Conservation (phyloP, 495 filamentous ascomycete genomes). For the Xylaria venustula region DNA sequence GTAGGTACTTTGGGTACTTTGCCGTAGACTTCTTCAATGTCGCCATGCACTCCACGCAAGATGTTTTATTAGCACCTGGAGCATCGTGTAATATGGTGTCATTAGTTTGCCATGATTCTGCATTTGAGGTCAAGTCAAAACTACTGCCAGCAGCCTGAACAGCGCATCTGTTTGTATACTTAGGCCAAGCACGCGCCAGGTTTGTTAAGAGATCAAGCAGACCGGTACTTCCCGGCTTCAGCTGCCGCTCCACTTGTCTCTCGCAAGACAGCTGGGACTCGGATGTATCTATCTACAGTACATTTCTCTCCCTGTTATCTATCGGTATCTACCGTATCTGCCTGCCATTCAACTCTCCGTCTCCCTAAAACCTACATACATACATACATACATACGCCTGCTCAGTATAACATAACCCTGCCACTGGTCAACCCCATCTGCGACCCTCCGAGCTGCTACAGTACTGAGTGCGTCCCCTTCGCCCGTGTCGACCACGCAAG, state of each 20-base stretch:
- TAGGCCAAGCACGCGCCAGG: too few species aligned
- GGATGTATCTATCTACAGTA: not conserved
- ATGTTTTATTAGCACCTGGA: too few species aligned
- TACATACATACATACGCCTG: too few species aligned
- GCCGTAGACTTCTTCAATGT: constrained; percentile 1
- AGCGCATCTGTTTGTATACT: too few species aligned
- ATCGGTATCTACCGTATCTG: not conserved
- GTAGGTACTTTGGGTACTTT: not conserved
- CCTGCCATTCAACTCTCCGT: not conserved
- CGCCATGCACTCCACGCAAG: not conserved
- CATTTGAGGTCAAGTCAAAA: not conserved
- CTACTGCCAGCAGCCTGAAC: not conserved
- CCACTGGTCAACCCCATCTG: too few species aligned
- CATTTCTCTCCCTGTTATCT: not conserved
- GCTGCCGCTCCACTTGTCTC: too few species aligned
- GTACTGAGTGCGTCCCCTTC: not conserved
- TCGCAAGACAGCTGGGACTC: too few species aligned
- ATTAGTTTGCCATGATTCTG: not conserved
- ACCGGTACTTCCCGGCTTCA: not conserved
- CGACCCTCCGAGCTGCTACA: too few species aligned
- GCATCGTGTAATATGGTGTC: constrained; percentile 15
- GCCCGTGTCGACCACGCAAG: constrained; percentile 11
- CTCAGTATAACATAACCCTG: too few species aligned
- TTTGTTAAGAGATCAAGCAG: too few species aligned
- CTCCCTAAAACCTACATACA: not conserved